Percentiles rank a stretch among this genome's conserved stretches.
Conservation (phyloP, 2,329 filamentous ascomycete genomes). For the Claviceps lovelessii region DNA sequence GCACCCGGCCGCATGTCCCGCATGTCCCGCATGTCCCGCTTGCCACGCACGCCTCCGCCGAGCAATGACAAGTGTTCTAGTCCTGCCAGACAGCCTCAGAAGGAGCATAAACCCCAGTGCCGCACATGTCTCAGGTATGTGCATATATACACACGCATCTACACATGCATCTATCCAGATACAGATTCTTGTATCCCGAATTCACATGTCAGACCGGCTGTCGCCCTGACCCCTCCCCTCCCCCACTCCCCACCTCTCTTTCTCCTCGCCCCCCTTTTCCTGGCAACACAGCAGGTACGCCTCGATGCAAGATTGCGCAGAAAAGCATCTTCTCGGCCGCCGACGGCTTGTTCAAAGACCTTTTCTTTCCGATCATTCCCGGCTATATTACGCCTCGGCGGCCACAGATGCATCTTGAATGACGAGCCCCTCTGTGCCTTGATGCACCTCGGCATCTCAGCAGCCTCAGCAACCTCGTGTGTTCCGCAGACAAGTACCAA, state of each 20-base stretch:
- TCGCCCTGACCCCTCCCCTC: neutral
- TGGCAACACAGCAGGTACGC: neutral
- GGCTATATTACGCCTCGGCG: neutral
- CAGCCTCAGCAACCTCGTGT: neutral
- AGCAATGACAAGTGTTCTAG: neutral
- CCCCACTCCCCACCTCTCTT: too few relatives aligned
- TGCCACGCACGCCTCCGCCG: constrained; percentile 1
- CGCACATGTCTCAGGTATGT: neutral
- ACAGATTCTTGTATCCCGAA: neutral
- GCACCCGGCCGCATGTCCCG: neutral
- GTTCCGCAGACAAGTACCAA: neutral
- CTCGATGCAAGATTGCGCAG: neutral
- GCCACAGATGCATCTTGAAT: too few relatives aligned
- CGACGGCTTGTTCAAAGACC: neutral
- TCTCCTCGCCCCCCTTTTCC: too few relatives aligned
- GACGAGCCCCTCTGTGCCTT: neutral
- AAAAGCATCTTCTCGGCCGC: neutral
- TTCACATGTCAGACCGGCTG: constrained; percentile 3
- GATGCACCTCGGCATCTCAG: neutral
- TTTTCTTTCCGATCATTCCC: constrained; percentile 2
- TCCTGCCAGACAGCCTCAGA: neutral
- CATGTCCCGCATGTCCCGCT: neutral
- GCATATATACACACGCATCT: too few relatives aligned
- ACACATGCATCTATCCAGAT: neutral
- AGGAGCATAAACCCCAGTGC: neutral